These are phyloP conservation scores for Saprolegnia diclina DNA, from an alignment of 352 stramenopile genomes.

Conservation along the genomic window DNA sequence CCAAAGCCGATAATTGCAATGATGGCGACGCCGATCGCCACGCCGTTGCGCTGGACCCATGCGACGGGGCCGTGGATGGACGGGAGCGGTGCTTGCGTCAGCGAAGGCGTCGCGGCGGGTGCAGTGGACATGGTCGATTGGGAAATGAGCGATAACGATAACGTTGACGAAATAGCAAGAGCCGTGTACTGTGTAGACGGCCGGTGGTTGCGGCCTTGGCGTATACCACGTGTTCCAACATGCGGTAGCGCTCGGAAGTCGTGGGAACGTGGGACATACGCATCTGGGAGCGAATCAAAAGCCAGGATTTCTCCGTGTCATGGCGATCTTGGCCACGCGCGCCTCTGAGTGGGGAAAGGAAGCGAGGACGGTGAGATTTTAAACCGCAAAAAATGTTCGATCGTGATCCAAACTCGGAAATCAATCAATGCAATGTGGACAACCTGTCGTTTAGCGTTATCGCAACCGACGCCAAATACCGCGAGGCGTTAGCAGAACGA, in stretches of 20 bases:
- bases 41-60: conserved; percentile 13
- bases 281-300: background rate
- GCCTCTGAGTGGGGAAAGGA: too few species aligned
- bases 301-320: background rate
- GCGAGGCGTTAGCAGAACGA: background rate
- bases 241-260: background rate
- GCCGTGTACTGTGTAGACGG: background rate
- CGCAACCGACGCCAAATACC: background rate
- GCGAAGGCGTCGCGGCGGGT: background rate
- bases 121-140: background rate
- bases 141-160: background rate
- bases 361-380: background rate
- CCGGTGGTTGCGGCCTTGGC: background rate
- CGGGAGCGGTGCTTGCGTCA: background rate
- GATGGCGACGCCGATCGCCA: conserved; percentile 37
- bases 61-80: background rate
- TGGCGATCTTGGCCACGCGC: background rate
- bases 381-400: background rate
- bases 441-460: conserved; percentile 1
- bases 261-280: background rate
- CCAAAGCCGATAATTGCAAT: conserved; percentile 54
- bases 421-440: conserved; percentile 8
- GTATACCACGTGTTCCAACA: background rate
- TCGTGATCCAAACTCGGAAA: background rate
- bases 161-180: background rate